Base-by-base conservation (phyloP, 208 protist genomes). In the Vickermania spadyakhi region DNA sequence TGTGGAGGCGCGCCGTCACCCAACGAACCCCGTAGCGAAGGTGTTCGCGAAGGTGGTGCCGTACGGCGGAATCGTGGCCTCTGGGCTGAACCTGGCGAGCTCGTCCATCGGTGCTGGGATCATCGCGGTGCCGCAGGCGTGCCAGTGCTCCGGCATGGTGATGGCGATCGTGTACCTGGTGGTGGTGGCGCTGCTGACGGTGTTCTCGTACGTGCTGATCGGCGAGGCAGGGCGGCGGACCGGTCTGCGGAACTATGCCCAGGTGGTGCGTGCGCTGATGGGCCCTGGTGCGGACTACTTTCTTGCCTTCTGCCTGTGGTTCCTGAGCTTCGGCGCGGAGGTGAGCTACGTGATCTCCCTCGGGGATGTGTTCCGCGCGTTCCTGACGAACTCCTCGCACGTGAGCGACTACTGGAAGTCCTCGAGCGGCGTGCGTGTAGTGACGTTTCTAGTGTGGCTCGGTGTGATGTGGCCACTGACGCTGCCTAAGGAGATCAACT, bases 341-440 rank as follows among this genome's bases (percentile, higher is more conserved):
- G 73, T 94, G 26, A 77, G 67, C 14, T 94, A 94, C 75, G 66
- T 94, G 30, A 88, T 82, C 56, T 78, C 82, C 4, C 57, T 84
- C 13, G 72, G 69, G 13, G 63, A 73, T 49, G 73, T 89, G 36
- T 55, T 89, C 29, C 57, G 55, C 2, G 75, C 81, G 4, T 76
- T 89, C 45, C 53, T 90, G 0, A 25, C 66, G 28, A 31, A 70
- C 14, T 13, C 75, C 0, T 55, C 56, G 5, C 53, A 67, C 18
- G 67, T 72, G n/a, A 73, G 68, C 14, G 65, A 64, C 25, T 90
- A 74, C 71, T 49, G 86, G 1, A 75, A 64, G 58, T 74, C 62
- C 0, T 51, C 36, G 13, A 62, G 52, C 18, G 83, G 79, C n/a
- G 66, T 64, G 42, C 77, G 75, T 13, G 22, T 77, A 13, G 54